Base-by-base conservation (phyloP, 306 rosid genomes). In the Psophocarpus tetragonolobus region DNA sequence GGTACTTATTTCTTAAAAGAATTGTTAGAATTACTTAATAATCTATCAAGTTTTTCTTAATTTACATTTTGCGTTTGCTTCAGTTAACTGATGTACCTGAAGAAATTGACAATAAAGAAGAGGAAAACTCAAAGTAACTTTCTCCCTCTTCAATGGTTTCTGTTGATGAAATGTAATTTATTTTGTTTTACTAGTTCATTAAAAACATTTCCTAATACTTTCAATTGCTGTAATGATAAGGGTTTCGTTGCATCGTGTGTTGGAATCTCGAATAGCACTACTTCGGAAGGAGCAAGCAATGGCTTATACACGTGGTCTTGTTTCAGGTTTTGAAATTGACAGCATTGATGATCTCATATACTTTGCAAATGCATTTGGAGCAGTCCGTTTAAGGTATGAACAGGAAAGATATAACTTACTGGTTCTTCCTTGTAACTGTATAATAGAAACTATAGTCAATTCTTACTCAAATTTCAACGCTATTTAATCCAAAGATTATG, bases 351-450 rank as follows among this genome's bases (percentile, higher is more conserved):
- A 81, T 71, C 92, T 90, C 77, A 62, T 88, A 24, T 65, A 69
- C 72, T 88, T 90, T 83, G 87, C 90, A 44, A 85, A 83, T 86
- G 87, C 92, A 69, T 90, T 90, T 90, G 94, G 92, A 81, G 90
- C 94, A 72, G 81, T 50, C 10, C 91, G 90, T 68, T 88, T 90
- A 69, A 84, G 89, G 94, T 88, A 82, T 66, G 81, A 60, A 78
- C 20, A 9, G 10, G 71, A 78, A 27, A 68, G 18, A 82, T 69
- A 13, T 23, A 53, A 66, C 24, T 63, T n/a, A 12, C 32, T 17
- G 27, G 11, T 60, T 54, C 35, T 69, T 62, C 42, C 75, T 62
- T 58, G 50, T 69, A 75, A 63, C 70, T n/a, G 74, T 44, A 10
- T 61, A 36, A 61, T 61, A 45, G 54, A 72, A 74, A 35, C 14